phyloP scores from a whole-genome alignment of 495 filamentous ascomycete genomes.

The Neurospora sublineolata region DNA sequence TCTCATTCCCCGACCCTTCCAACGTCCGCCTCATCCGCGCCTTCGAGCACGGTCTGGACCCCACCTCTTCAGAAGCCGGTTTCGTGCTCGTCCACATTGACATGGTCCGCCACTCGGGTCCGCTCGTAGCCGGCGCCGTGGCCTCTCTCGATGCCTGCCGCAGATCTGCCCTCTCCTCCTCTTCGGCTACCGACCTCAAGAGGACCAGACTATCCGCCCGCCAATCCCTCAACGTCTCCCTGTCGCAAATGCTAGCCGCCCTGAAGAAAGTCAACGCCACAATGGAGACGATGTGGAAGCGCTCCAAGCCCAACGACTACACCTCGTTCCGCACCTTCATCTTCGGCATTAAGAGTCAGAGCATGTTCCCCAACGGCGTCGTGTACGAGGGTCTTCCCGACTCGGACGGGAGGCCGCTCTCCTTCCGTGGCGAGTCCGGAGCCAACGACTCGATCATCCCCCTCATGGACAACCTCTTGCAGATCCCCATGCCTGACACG shows the following conservation, averaged over 20 bases:
- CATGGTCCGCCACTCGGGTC: constrained; percentile 70
- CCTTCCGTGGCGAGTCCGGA: constrained; percentile 77
- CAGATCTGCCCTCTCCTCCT: constrained; percentile 13
- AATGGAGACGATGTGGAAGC: constrained; percentile 86
- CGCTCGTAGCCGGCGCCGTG: constrained; percentile 56
- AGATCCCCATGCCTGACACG: constrained; percentile 70
- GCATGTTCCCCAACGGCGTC: constrained; percentile 85
- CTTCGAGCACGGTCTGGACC: constrained; percentile 78
- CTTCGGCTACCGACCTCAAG: constrained; percentile 6
- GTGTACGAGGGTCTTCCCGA: constrained; percentile 77
- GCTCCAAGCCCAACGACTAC: constrained; percentile 67
- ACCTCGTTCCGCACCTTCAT: constrained; percentile 85
- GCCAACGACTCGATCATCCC: constrained; percentile 86
- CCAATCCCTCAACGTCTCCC: constrained; percentile 48
- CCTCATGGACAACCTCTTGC: constrained; percentile 69
- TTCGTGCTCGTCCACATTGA: constrained; percentile 77
- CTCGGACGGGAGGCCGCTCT: constrained; percentile 45
- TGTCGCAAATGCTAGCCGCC: constrained; percentile 47
- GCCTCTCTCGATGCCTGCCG: constrained; percentile 50
- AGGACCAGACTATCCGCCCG: constrained; percentile 21
- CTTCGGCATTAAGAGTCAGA: constrained; percentile 79
- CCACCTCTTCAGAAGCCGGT: constrained; percentile 77
- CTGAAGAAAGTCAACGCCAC: constrained; percentile 61
- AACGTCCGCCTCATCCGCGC: constrained; percentile 80
- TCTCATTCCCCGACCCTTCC: constrained; percentile 51